Conservation (phyloP, 257 asterid genomes). For the Solanum dulcamara region DNA sequence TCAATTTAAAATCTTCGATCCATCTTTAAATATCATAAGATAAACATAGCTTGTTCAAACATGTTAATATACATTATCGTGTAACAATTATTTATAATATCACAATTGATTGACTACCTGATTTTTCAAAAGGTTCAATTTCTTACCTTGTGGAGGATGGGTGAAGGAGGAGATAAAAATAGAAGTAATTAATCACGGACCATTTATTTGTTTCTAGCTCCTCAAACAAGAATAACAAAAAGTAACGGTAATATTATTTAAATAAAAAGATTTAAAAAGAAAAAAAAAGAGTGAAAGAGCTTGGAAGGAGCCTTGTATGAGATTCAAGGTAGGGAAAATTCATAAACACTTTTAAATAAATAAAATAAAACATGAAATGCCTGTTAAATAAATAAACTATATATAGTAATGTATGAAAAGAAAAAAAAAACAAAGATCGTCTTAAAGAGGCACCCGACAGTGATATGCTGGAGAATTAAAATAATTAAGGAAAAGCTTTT, state of each 20-base stretch:
- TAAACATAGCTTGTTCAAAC: too few relatives aligned
- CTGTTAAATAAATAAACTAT: background rate
- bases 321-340: constrained; percentile 19
- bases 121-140: too few relatives aligned
- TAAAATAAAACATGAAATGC: background rate
- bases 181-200: background rate
- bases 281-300: background rate
- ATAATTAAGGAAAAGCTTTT: background rate
- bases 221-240: background rate
- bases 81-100: background rate
- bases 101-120: too few relatives aligned
- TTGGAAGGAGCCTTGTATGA: constrained; percentile 9
- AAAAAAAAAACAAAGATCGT: constrained; percentile 1
- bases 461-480: background rate
- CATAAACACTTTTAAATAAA: constrained; percentile 4
- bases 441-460: background rate
- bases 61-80: background rate
- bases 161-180: background rate
- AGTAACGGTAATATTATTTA: background rate
- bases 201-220: background rate
- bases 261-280: background rate
- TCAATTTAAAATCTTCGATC: background rate
- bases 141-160: too few relatives aligned
- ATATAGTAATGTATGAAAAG: background rate
- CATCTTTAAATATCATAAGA: background rate